Evolutionary conservation across 2,329 filamentous ascomycete genomes (phyloP).

Genomic region (Sarocladiaceae sp.): DNA sequence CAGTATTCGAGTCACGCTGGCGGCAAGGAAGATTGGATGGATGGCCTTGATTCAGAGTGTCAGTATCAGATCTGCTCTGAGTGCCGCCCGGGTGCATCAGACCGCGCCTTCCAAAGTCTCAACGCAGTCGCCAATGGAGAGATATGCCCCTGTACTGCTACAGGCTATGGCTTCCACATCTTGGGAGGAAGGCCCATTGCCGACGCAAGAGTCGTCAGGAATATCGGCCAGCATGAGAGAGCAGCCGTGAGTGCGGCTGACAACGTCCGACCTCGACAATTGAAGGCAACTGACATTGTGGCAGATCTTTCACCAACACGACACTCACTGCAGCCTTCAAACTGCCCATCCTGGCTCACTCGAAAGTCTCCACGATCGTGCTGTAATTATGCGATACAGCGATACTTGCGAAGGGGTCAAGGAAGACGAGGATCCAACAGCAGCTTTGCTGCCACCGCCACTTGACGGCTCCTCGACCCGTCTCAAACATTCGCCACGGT

Average conservation of each 20-base stretch:
- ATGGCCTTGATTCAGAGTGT: slow-evolving; percentile 37
- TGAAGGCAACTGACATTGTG: not conserved
- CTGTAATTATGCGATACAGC: slow-evolving; percentile 13
- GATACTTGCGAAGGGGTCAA: slow-evolving; percentile 5
- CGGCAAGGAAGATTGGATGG: slow-evolving; percentile 13
- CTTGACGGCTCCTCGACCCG: slow-evolving; percentile 10
- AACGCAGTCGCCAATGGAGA: slow-evolving; percentile 46
- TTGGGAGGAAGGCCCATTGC: slow-evolving; percentile 38
- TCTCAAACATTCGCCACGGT: slow-evolving; percentile 21
- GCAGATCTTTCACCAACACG: not conserved
- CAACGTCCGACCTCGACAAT: too few species aligned
- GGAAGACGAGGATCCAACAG: not conserved
- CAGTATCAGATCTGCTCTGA: slow-evolving; percentile 44
- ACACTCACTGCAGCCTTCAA: not conserved
- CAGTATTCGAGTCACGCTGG: slow-evolving; percentile 13
- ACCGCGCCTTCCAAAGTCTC: slow-evolving; percentile 46
- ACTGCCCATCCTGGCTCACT: slow-evolving; percentile 14
- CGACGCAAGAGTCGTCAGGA: slow-evolving; percentile 31
- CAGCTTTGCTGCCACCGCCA: not conserved
- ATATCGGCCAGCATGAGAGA: slow-evolving; percentile 20
- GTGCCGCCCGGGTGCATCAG: slow-evolving; percentile 40
- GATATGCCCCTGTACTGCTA: slow-evolving; percentile 42
- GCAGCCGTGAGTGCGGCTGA: not conserved
- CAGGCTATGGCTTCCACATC: slow-evolving; percentile 49
- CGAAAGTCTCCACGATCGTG: slow-evolving; percentile 23